phyloP scores from a whole-genome alignment of 257 asterid species.

The Henckelia pumila region DNA sequence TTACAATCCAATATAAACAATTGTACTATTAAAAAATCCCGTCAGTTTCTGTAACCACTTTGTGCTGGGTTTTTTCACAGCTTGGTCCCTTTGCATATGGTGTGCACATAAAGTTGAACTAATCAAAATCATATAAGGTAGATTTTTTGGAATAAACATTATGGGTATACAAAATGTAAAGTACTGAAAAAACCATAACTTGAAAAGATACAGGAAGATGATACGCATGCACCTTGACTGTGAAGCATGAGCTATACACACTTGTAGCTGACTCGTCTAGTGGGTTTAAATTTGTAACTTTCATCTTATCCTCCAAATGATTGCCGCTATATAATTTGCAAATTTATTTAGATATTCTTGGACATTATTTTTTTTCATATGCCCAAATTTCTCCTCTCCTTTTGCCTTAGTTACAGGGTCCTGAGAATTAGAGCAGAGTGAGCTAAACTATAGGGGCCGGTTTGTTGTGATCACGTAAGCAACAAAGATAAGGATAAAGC shows the following conservation, averaged over 20 bases:
- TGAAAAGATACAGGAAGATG: too few relatives aligned
- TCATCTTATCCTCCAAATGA: not conserved
- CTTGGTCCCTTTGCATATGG: constrained; percentile 34
- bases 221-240: too few relatives aligned
- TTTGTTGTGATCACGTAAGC: constrained; percentile 19
- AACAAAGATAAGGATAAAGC: constrained; percentile 12
- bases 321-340: not conserved
- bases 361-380: not conserved
- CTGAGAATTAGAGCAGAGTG: constrained; percentile 18
- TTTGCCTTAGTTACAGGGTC: not conserved
- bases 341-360: not conserved
- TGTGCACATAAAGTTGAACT: constrained; percentile 24
- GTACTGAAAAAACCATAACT: too few relatives aligned
- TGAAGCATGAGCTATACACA: too few relatives aligned
- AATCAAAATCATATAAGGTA: constrained; percentile 6
- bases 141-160: too few relatives aligned
- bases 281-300: too few relatives aligned
- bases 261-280: too few relatives aligned
- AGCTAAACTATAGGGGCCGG: constrained; percentile 12
- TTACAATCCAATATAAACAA: not conserved
- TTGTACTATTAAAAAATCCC: constrained; percentile 1
- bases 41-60: constrained; percentile 42
- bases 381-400: not conserved
- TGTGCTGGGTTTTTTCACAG: constrained; percentile 38
- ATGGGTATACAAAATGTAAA: too few relatives aligned